These are phyloP conservation scores for Ajuga reptans DNA, from an alignment of 305 asterid species.

Conservation along the genomic window DNA sequence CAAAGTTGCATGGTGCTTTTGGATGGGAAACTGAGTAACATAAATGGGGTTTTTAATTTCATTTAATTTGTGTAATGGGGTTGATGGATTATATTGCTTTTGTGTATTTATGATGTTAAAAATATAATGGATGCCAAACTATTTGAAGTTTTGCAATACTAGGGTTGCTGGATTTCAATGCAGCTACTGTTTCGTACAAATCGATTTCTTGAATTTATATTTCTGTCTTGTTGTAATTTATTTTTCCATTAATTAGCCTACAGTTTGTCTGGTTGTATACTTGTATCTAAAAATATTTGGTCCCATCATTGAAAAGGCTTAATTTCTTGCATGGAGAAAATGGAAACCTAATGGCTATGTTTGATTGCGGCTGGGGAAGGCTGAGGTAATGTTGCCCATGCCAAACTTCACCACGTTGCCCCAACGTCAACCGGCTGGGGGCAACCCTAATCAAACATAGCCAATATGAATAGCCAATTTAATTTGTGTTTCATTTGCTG, in stretches of 20 bases:
- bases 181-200: not conserved
- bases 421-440: no score
- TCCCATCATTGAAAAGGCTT: not conserved
- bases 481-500: not conserved
- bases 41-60: not conserved
- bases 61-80: not conserved
- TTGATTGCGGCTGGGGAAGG: no score
- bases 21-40: not conserved
- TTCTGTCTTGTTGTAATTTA: not conserved
- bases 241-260: not conserved
- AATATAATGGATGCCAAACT: not conserved
- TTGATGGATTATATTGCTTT: not conserved
- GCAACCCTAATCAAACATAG: no score
- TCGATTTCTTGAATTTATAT: not conserved
- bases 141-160: not conserved
- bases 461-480: not conserved
- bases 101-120: not conserved
- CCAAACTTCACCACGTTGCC: no score
- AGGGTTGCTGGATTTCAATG: not conserved
- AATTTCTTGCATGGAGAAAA: not conserved
- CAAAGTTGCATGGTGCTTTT: conserved; percentile 9
- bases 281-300: not conserved
- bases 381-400: no score
- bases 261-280: not conserved
- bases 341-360: not conserved